Evolutionary conservation across 768 basidiomycete genomes (phyloP).

Genomic region (Panaeolus cyanescens): DNA sequence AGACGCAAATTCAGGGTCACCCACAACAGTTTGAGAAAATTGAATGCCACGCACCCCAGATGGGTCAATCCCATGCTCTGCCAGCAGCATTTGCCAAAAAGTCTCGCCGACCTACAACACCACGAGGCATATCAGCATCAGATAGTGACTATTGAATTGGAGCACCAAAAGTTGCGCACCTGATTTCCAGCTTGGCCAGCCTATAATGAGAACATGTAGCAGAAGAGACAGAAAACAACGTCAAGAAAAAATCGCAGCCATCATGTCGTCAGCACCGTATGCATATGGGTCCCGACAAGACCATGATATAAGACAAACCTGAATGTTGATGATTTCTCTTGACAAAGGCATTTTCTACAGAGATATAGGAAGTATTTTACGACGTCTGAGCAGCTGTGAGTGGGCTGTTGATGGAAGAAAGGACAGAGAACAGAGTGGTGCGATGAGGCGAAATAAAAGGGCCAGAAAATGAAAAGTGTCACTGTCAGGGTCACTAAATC

Average conservation of each 20-base stretch:
- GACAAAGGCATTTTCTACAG: slow-evolving; percentile 47
- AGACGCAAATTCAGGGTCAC: slow-evolving; percentile 7
- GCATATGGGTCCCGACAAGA: background rate
- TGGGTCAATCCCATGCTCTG: slow-evolving; percentile 81
- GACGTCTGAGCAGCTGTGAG: background rate
- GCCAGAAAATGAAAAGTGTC: slow-evolving; percentile 1
- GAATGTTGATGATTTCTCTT: slow-evolving; percentile 83
- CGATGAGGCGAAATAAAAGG: slow-evolving; percentile 2
- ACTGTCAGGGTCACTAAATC: slow-evolving; percentile 2
- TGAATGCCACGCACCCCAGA: slow-evolving; percentile 53
- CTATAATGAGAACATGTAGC: slow-evolving; percentile 33
- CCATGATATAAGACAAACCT: slow-evolving; percentile 42
- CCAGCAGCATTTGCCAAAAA: slow-evolving; percentile 89
- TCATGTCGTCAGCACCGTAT: background rate
- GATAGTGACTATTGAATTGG: slow-evolving; percentile 8
- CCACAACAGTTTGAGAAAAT: background rate
- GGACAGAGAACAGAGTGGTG: background rate
- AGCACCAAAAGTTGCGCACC: slow-evolving; percentile 24
- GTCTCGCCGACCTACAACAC: slow-evolving; percentile 64
- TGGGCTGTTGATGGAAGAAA: background rate
- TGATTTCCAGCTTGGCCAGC: slow-evolving; percentile 71
- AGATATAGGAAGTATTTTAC: slow-evolving; percentile 15
- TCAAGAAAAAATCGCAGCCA: background rate
- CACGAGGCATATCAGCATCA: slow-evolving; percentile 9
- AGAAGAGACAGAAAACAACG: background rate